Evolutionary conservation across 805 yeast species (phyloP).

Genomic region (Candida sphagnicola): DNA sequence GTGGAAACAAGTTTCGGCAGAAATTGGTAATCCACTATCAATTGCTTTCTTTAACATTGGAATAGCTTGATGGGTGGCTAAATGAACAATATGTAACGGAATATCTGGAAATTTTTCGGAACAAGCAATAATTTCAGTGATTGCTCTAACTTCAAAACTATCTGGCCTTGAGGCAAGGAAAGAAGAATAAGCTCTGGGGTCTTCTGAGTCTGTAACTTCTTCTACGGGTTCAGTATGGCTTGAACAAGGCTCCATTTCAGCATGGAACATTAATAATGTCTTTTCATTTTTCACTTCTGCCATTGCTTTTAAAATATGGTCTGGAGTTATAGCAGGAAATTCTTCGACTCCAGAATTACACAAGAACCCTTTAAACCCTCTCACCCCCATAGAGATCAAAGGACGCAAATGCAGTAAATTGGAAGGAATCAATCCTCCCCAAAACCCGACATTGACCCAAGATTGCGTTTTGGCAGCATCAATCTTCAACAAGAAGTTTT

Average conservation of each 20-base stretch:
- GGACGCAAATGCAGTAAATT: conserved; percentile 70
- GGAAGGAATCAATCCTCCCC: conserved; percentile 92
- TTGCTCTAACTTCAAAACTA: conserved; percentile 80
- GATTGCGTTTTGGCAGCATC: conserved; percentile 76
- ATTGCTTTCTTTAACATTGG: conserved; percentile 71
- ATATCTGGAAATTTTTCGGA: conserved; percentile 55
- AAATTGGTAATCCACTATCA: conserved; percentile 51
- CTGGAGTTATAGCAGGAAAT: conserved; percentile 74
- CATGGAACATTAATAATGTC: conserved; percentile 87
- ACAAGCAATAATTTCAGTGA: conserved; percentile 63
- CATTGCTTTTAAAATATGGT: conserved; percentile 67
- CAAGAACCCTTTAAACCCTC: conserved; percentile 91
- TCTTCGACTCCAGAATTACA: conserved; percentile 96
- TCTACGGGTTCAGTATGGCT: conserved; percentile 15
- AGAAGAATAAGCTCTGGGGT: conserved; percentile 64
- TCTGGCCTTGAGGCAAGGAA: conserved; percentile 88
- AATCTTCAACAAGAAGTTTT: conserved; percentile 69
- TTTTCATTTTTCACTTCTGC: conserved; percentile 52
- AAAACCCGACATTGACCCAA: conserved; percentile 92
- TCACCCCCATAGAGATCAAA: conserved; percentile 77
- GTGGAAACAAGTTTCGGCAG: conserved; percentile 95
- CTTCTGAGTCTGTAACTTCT: conserved; percentile 29
- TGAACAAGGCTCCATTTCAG: conserved; percentile 69
- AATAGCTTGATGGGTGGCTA: conserved; percentile 80
- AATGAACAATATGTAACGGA: conserved; percentile 84